A percentile compares a stretch with the other conserved stretches of the same genome.
Conservation (phyloP, 2,329 filamentous ascomycete species). For the Pseudogymnoascus sp. region DNA sequence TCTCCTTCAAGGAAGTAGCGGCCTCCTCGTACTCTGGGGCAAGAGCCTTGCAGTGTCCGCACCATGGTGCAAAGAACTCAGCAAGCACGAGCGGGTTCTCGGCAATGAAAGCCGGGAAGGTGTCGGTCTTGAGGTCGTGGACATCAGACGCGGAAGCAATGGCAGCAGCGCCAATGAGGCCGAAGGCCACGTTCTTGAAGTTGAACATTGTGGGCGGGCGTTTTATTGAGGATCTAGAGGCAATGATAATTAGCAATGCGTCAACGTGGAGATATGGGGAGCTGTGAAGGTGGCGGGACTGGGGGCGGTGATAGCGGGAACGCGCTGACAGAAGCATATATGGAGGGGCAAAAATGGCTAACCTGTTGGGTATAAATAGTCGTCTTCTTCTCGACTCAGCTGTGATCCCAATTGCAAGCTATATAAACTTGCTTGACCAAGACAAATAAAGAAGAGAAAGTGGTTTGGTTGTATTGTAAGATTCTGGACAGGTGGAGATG, state of each 20-base stretch:
- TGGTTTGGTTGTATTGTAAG: not conserved
- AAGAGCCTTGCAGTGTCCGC: slow-evolving; percentile 94
- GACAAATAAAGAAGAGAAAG: slow-evolving; percentile 6
- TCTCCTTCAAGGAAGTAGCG: slow-evolving; percentile 76
- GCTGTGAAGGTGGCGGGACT: slow-evolving; percentile 4
- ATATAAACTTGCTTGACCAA: slow-evolving; percentile 8
- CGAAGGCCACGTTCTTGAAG: slow-evolving; percentile 27
- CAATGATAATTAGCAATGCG: not conserved
- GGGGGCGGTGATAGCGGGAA: not conserved
- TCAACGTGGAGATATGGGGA: not conserved
- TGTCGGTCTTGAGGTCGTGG: slow-evolving; percentile 72
- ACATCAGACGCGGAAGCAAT: slow-evolving; percentile 72
- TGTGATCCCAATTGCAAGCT: slow-evolving; percentile 8
- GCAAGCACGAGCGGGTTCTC: slow-evolving; percentile 83
- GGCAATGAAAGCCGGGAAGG: slow-evolving; percentile 79
- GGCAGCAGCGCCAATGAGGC: slow-evolving; percentile 34
- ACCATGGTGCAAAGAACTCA: slow-evolving; percentile 97
- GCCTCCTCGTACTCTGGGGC: slow-evolving; percentile 87
- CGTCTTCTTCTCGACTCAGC: slow-evolving; percentile 2
- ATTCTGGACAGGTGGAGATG: not conserved
- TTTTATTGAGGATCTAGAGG: slow-evolving; percentile 1
- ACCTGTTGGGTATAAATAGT: not conserved
- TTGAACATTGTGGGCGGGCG: slow-evolving; percentile 23
- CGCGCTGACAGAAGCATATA: not conserved
- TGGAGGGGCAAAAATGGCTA: not conserved